phyloP scores from a whole-genome alignment of 768 basidiomycete species.

The Pulveroboletus ravenelii region DNA sequence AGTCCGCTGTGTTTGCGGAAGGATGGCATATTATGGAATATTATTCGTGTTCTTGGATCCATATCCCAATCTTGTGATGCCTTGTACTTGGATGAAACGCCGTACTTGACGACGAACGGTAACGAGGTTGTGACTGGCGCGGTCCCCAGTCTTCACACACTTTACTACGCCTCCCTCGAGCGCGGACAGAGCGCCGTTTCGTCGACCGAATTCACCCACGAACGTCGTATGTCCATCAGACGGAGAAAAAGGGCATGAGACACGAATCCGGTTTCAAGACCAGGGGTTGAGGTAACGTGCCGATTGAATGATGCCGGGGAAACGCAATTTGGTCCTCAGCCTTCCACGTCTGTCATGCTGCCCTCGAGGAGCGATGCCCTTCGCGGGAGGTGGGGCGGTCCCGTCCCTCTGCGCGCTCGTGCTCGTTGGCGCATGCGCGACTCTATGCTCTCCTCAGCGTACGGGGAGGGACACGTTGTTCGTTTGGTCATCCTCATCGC shows the following conservation, averaged over 20 bases:
- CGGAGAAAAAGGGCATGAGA: conserved; percentile 1
- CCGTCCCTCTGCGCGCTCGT: too few species aligned
- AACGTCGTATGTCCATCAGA: conserved; percentile 9
- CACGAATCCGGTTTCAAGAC: background rate
- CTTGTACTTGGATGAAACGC: conserved; percentile 4
- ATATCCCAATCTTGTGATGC: background rate
- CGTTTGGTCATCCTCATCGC: too few species aligned
- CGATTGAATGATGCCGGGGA: background rate
- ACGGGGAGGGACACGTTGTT: too few species aligned
- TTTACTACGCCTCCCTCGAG: background rate
- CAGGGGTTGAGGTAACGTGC: background rate
- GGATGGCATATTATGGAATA: conserved; percentile 35
- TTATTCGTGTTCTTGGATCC: conserved; percentile 26
- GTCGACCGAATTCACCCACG: conserved; percentile 1
- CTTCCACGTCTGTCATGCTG: too few species aligned
- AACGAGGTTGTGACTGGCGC: conserved; percentile 9
- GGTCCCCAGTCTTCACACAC: conserved; percentile 2
- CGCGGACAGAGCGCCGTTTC: background rate
- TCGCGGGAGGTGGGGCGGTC: conserved; percentile 12
- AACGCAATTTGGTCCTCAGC: too few species aligned
- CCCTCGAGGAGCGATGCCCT: conserved; percentile 1
- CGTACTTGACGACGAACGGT: conserved; percentile 13
- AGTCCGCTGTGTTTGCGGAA: conserved; percentile 18
- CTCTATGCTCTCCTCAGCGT: too few species aligned
- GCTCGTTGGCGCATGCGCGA: too few species aligned